Base-by-base conservation (phyloP, 2,329 filamentous ascomycete genomes). In the Hypoxylon sp. region DNA sequence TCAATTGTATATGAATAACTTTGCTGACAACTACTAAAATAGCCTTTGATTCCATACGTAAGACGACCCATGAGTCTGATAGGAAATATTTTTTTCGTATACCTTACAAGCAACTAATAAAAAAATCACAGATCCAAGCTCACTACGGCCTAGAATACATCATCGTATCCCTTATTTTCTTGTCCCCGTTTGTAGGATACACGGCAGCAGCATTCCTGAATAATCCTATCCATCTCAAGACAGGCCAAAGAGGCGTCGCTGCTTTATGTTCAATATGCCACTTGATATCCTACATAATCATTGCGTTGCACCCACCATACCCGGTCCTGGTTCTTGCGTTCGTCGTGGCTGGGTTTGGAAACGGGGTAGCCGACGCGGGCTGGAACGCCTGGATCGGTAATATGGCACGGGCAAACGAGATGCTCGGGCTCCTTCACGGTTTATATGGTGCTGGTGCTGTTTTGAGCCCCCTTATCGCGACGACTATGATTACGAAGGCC, bases 401-500 rank as follows among this genome's bases (percentile, higher is more conserved):
- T 59, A 84, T 91, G 78, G 78, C 79, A 6, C 82, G 81, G 45
- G 81, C 87, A 1, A 90, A 90, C 59, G 83, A 90, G 64, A 68
- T 90, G 1, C 75, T 89, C 0, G 87, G 87, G 0, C 76, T 89
- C 44, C 70, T 91, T 16, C 87, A 90, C 60, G 85, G 80, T 0
- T 81, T 81, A 40, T 91, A 90, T 62, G 87, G 86, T 0, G 59
- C 83, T 0, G 88, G 89, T 0, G 88, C 85, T 0, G 83, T 87
- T 0, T 71, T 90, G 0, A 78, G 82, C n/a, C 88, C 88, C 0
- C 67, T 91, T 3, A 79, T 90, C 37, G 87, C 88, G 0, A 90
- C 88, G 0, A 79, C 79, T 0, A 81, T 92, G 78, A 82, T 91
- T 26, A 84, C 84, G 0, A 83, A 83, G 61, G 83, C 74, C 0